A percentile compares a stretch with the other conserved stretches of the same genome.
phyloP scores from a whole-genome alignment of 768 basidiomycete genomes.

The Boletus tylopilopsis region DNA sequence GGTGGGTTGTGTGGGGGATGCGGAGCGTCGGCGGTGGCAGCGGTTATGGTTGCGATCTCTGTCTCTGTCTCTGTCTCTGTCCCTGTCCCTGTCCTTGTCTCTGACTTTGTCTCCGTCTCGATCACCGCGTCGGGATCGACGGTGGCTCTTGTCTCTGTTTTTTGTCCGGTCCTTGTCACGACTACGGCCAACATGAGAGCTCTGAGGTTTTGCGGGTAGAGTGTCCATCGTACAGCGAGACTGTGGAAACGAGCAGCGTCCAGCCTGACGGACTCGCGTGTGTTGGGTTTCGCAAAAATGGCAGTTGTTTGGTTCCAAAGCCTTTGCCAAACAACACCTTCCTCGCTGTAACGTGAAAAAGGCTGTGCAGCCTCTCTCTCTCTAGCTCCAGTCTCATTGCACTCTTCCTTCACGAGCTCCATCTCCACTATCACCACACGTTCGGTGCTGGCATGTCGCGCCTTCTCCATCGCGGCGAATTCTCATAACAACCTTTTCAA shows the following conservation, averaged over 20 bases:
- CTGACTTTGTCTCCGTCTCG: slow-evolving; percentile 2
- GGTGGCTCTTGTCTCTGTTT: slow-evolving; percentile 6
- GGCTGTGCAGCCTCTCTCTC: too few relatives aligned
- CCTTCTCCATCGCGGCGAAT: too few relatives aligned
- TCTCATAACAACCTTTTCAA: too few relatives aligned
- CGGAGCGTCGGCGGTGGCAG: slow-evolving; percentile 10
- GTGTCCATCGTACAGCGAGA: slow-evolving; percentile 11
- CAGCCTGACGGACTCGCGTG: too few relatives aligned
- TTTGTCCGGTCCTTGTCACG: slow-evolving; percentile 11
- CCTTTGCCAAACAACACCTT: slow-evolving; percentile 15
- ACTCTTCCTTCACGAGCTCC: too few relatives aligned
- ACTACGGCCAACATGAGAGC: slow-evolving; percentile 15
- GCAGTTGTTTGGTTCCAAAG: slow-evolving; percentile 28
- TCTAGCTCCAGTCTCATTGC: too few relatives aligned
- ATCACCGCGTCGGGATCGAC: slow-evolving; percentile 7
- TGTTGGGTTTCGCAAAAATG: too few relatives aligned
- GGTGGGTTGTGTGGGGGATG: slow-evolving; percentile 10
- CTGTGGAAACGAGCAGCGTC: too few relatives aligned
- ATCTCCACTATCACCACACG: too few relatives aligned
- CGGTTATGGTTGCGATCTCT: background rate
- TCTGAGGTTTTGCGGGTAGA: slow-evolving; percentile 17
- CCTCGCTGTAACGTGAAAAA: too few relatives aligned
- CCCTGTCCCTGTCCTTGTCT: background rate
- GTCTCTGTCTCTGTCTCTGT: background rate
- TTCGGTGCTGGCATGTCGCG: too few relatives aligned